Evolutionary conservation across 83 land plant species (phyloP).

Genomic region (Diphasiastrum complanatum): DNA sequence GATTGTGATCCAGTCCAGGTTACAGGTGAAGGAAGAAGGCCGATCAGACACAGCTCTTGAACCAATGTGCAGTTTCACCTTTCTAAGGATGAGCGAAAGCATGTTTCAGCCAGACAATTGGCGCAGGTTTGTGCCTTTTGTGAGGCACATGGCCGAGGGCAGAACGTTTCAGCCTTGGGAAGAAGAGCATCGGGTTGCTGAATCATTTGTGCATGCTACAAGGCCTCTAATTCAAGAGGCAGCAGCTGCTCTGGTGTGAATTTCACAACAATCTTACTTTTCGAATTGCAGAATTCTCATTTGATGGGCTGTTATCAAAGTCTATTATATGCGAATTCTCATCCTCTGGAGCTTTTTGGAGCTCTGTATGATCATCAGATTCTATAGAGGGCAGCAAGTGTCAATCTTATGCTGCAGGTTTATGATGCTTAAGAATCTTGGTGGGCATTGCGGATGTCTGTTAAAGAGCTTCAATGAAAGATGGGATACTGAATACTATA

Average conservation of each 20-base stretch:
- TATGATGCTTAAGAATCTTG: too few relatives aligned
- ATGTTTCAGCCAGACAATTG: constrained; percentile 77
- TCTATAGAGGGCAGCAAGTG: too few relatives aligned
- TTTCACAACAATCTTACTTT: too few relatives aligned
- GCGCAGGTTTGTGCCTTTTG: constrained; percentile 71
- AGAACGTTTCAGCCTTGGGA: constrained; percentile 42
- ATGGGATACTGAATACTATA: too few relatives aligned
- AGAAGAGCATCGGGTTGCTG: constrained; percentile 57
- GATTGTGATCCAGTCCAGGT: constrained; percentile 55
- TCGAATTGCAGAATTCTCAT: too few relatives aligned
- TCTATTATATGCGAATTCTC: too few relatives aligned
- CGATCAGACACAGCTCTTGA: constrained; percentile 28
- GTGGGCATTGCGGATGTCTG: too few relatives aligned
- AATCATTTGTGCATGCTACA: constrained; percentile 46
- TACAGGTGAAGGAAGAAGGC: constrained; percentile 49
- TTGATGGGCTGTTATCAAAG: too few relatives aligned
- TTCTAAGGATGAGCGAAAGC: constrained; percentile 72
- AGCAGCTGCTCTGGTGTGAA: constrained; percentile 40
- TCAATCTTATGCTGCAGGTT: too few relatives aligned
- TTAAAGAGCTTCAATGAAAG: too few relatives aligned
- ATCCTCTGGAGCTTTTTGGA: too few relatives aligned
- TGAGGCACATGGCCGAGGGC: constrained; percentile 65
- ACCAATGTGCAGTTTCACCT: constrained; percentile 79
- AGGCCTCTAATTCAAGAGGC: constrained; percentile 68
- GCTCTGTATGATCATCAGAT: too few relatives aligned